Evolutionary conservation across 2,329 filamentous ascomycete species (phyloP).

Genomic region (Chalaropsis ovoidea): DNA sequence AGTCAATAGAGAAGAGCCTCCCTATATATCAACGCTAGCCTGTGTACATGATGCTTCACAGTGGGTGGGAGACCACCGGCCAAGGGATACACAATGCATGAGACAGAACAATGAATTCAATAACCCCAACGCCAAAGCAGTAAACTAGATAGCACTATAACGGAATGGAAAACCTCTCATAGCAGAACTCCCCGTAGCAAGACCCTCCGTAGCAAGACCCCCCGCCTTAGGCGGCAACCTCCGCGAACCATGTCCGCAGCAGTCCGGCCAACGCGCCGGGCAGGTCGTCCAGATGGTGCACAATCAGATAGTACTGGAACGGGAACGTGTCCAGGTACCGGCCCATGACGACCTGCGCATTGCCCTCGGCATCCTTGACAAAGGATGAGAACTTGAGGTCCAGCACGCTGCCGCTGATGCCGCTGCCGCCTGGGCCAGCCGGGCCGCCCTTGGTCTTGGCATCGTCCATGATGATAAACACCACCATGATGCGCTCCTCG

Average conservation of each 20-base stretch:
- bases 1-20: constrained; percentile 1
- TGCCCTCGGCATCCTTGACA: constrained; percentile 50
- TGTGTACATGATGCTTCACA: too few relatives aligned
- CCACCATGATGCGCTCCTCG: constrained; percentile 93
- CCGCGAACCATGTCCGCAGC: constrained; percentile 90
- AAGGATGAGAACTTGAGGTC: constrained; percentile 85
- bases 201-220: neutral
- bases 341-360: constrained; percentile 67
- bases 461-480: constrained; percentile 91
- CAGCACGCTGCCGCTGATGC: constrained; percentile 57
- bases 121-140: constrained; percentile 2
- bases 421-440: constrained; percentile 28
- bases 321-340: constrained; percentile 92
- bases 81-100: neutral
- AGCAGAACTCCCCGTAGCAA: neutral
- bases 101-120: neutral
- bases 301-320: constrained; percentile 93
- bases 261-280: constrained; percentile 78
- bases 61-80: neutral
- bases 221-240: constrained; percentile 42
- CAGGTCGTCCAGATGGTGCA: constrained; percentile 82
- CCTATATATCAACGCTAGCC: neutral
- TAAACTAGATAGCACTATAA: neutral
- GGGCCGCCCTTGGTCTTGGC: constrained; percentile 27
- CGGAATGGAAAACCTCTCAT: neutral